These are phyloP conservation scores for Coix lacrymajobi DNA, from an alignment of 176 grass and related monocot genomes.

Conservation along the genomic window DNA sequence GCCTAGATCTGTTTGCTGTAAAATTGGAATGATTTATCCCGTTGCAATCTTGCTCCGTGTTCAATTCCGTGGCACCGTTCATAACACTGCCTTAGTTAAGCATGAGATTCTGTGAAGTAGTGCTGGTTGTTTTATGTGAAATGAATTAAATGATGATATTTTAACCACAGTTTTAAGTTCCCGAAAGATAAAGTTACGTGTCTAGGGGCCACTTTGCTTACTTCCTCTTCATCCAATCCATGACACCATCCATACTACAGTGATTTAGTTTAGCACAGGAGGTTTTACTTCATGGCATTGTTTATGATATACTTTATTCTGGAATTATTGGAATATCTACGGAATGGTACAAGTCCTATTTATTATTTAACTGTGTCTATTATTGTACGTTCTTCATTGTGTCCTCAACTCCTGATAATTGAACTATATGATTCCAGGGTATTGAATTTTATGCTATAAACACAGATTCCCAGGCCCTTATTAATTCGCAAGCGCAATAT, in stretches of 20 bases:
- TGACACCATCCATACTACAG: not conserved
- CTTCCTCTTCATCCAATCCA: not conserved
- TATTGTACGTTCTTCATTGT: not conserved
- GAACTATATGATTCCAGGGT: constrained; percentile 59
- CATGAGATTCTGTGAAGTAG: not conserved
- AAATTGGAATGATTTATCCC: not conserved
- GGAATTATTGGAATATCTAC: not conserved
- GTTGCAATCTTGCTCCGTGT: not conserved
- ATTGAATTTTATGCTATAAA: constrained; percentile 94
- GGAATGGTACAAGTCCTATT: not conserved
- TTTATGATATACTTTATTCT: not conserved
- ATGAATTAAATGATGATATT: not conserved
- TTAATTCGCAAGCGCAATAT: constrained; percentile 74
- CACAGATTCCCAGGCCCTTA: constrained; percentile 86
- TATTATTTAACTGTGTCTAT: not conserved
- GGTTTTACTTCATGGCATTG: not conserved
- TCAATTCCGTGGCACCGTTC: not conserved
- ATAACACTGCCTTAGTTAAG: not conserved
- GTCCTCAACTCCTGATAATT: not conserved
- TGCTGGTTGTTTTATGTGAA: not conserved
- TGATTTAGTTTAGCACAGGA: not conserved
- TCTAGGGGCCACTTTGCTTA: not conserved
- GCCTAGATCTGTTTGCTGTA: constrained; percentile 18
- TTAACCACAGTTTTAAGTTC: not conserved
- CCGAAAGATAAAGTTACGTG: not conserved